phyloP scores from a whole-genome alignment of 2,329 filamentous ascomycete species.

The Akanthomyces lecanii region DNA sequence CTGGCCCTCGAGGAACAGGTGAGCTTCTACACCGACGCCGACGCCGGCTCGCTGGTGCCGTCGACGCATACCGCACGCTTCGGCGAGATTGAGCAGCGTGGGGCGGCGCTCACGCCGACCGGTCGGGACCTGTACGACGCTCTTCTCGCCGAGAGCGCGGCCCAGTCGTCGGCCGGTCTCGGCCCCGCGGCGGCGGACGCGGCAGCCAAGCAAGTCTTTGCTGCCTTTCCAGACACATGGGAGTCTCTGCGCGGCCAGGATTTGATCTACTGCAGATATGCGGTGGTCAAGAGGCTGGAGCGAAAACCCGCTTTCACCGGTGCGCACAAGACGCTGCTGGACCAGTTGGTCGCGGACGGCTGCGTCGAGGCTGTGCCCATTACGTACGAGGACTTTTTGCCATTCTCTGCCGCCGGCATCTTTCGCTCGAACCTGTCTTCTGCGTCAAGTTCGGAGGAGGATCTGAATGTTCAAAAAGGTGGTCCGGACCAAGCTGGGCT shows the following conservation, averaged over 20 bases:
- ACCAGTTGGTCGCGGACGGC: constrained; percentile 30
- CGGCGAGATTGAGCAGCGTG: constrained; percentile 51
- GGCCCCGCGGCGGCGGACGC: constrained; percentile 21
- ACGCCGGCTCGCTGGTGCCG: constrained; percentile 20
- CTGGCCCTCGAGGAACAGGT: constrained; percentile 46
- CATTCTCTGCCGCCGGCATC: constrained; percentile 49
- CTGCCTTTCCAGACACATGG: constrained; percentile 40
- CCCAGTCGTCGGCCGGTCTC: not conserved
- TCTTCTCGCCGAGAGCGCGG: constrained; percentile 27
- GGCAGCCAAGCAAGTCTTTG: constrained; percentile 29
- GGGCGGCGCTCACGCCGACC: constrained; percentile 43
- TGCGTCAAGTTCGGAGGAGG: not conserved
- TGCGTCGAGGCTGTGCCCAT: constrained; percentile 38
- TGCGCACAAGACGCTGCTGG: constrained; percentile 20
- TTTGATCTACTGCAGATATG: constrained; percentile 39
- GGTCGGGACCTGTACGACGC: constrained; percentile 44
- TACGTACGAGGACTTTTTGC: constrained; percentile 52
- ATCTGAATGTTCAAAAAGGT: not conserved
- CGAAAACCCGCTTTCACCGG: not conserved
- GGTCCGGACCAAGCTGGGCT: not conserved
- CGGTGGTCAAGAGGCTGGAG: not conserved
- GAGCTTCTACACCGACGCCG: constrained; percentile 30
- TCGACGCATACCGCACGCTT: constrained; percentile 47
- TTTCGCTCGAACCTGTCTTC: constrained; percentile 40
- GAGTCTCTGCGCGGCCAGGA: constrained; percentile 30